A percentile compares a stretch with the other conserved stretches of the same genome.
phyloP scores from a whole-genome alignment of 164 flowering plant species.

The Annona cherimola region DNA sequence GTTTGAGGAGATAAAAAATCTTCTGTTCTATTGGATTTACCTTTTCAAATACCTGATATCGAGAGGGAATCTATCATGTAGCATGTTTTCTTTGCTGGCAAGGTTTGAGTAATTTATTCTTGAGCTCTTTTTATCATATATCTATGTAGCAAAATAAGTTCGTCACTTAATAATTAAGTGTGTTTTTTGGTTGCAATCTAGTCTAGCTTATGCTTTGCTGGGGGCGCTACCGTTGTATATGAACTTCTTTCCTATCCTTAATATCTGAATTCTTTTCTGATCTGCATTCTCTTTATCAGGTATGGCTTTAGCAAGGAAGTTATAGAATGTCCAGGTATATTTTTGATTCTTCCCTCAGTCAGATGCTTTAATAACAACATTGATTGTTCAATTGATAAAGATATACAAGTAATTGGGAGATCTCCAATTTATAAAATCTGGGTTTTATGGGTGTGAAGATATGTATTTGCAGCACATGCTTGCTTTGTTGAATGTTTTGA shows the following conservation, averaged over 20 bases:
- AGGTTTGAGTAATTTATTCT: not conserved
- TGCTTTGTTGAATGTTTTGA: too few relatives aligned
- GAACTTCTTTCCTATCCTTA: not conserved
- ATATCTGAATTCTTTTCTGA: not conserved
- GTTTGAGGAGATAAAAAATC: not conserved
- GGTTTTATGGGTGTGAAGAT: too few relatives aligned
- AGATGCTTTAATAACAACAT: too few relatives aligned
- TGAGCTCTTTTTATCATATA: not conserved
- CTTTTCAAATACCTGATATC: not conserved
- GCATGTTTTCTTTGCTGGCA: too few relatives aligned
- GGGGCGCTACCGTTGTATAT: not conserved
- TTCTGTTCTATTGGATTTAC: not conserved
- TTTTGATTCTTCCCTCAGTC: not conserved
- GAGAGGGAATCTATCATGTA: not conserved
- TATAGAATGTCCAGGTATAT: conserved; percentile 90
- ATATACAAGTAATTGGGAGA: too few relatives aligned
- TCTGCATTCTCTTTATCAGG: conserved; percentile 31
- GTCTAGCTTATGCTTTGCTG: too few relatives aligned
- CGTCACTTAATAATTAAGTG: too few relatives aligned
- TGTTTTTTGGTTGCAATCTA: too few relatives aligned
- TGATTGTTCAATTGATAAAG: too few relatives aligned
- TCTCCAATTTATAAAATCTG: too few relatives aligned
- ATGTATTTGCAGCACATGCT: too few relatives aligned
- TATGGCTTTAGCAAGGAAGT: conserved; percentile 89
- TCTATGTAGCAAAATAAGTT: too few relatives aligned